A percentile compares a stretch with the other conserved stretches of the same genome.
phyloP scores from a whole-genome alignment of 129 eudicot species.

The Saussurea involucrata region DNA sequence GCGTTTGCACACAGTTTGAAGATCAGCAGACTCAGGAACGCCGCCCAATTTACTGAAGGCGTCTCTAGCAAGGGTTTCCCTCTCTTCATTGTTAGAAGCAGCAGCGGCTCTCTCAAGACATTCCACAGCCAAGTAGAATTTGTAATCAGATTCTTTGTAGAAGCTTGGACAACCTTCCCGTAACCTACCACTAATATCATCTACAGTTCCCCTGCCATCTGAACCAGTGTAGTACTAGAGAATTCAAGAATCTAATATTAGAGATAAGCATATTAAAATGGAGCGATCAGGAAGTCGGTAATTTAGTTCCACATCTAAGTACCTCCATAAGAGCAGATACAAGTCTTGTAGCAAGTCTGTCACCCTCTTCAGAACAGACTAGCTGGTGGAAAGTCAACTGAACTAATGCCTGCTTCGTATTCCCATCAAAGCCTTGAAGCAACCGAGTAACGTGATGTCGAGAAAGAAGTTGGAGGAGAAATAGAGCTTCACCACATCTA shows the following conservation, averaged over 20 bases:
- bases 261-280: constrained; percentile 6
- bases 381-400: constrained; percentile 88
- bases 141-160: constrained; percentile 93
- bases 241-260: constrained; percentile 29
- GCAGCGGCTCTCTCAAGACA: constrained; percentile 96
- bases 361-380: constrained; percentile 95
- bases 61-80: constrained; percentile 80
- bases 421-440: constrained; percentile 65
- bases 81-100: constrained; percentile 62
- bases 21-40: constrained; percentile 98
- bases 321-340: constrained; percentile 97
- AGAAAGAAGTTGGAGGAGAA: constrained; percentile 86
- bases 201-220: constrained; percentile 97
- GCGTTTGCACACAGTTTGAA: constrained; percentile 85
- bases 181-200: constrained; percentile 85
- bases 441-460: constrained; percentile 82
- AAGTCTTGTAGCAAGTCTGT: constrained; percentile 79
- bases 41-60: constrained; percentile 80
- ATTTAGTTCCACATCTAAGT: not conserved
- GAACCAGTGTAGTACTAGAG: constrained; percentile 93
- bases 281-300: not conserved
- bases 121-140: constrained; percentile 91
- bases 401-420: constrained; percentile 44
- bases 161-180: constrained; percentile 97
- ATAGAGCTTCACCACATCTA: constrained; percentile 88